phyloP scores from a whole-genome alignment of 305 asterid species.

The Salvia sclarea region DNA sequence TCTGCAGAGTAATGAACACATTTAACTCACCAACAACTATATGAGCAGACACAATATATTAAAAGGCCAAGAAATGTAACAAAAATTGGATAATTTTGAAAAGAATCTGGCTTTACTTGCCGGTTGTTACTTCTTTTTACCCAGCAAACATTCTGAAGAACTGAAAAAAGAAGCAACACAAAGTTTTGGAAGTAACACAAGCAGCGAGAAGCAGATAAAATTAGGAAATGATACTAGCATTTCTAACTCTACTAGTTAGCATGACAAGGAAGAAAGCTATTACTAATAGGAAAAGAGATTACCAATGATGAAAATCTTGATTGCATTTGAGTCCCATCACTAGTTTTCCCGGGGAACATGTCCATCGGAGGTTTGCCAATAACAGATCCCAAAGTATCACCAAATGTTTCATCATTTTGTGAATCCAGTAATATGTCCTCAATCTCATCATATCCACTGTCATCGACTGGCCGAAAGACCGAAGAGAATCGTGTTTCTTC shows the following conservation, averaged over 20 bases:
- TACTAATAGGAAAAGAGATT: constrained; percentile 18
- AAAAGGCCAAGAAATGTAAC: background rate
- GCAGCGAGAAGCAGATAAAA: constrained; percentile 14
- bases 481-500: constrained; percentile 93
- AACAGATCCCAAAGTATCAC: constrained; percentile 53
- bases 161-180: constrained; percentile 1
- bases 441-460: constrained; percentile 72
- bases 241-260: background rate
- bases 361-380: constrained; percentile 44
- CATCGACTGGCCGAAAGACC: constrained; percentile 70
- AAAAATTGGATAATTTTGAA: background rate
- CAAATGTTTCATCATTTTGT: constrained; percentile 81
- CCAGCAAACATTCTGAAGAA: constrained; percentile 1
- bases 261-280: constrained; percentile 22
- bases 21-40: background rate
- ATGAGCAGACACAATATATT: constrained; percentile 9
- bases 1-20: constrained; percentile 4
- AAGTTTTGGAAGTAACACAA: constrained; percentile 17
- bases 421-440: constrained; percentile 73
- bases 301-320: constrained; percentile 57
- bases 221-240: background rate
- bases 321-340: constrained; percentile 42
- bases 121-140: background rate
- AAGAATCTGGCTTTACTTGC: background rate
- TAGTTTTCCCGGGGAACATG: constrained; percentile 37